phyloP scores from a whole-genome alignment of 768 basidiomycete species.

The Boletus rex-veris region DNA sequence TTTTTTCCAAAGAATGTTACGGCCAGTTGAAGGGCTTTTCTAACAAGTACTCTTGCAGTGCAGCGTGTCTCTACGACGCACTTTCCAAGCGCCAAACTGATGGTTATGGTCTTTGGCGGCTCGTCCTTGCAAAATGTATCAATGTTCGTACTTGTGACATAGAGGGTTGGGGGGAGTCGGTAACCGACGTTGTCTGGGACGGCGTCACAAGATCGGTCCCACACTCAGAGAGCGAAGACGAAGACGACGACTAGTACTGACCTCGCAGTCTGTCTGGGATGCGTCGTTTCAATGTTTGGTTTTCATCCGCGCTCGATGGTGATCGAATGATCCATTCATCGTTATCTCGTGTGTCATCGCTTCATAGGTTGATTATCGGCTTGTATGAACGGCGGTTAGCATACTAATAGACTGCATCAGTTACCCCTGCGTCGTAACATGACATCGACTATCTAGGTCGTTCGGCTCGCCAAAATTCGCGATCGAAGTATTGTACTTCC shows the following conservation, averaged over 20 bases:
- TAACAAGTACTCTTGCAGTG: constrained; percentile 4
- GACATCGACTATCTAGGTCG: too few relatives aligned
- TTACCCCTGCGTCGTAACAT: too few relatives aligned
- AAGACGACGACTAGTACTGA: neutral
- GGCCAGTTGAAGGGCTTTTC: neutral
- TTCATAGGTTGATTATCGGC: too few relatives aligned
- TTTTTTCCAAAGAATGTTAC: constrained; percentile 10
- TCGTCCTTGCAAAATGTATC: constrained; percentile 10
- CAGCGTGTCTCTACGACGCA: constrained; percentile 14
- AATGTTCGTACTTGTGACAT: constrained; percentile 4
- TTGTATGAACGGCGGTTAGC: too few relatives aligned
- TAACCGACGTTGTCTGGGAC: constrained; percentile 20
- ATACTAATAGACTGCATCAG: too few relatives aligned
- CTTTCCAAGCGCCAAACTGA: constrained; percentile 10
- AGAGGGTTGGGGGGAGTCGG: constrained; percentile 1
- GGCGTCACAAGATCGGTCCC: neutral
- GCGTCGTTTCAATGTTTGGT: neutral
- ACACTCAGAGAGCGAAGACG: neutral
- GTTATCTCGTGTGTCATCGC: neutral
- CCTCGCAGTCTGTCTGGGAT: neutral
- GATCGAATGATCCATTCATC: neutral
- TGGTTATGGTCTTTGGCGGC: constrained; percentile 12
- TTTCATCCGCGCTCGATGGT: neutral
- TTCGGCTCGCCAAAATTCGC: too few relatives aligned
- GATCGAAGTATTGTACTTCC: too few relatives aligned